These are phyloP conservation scores for Pseudogymnoascus sp. DNA, from an alignment of 2,329 filamentous ascomycete species.

Conservation along the genomic window DNA sequence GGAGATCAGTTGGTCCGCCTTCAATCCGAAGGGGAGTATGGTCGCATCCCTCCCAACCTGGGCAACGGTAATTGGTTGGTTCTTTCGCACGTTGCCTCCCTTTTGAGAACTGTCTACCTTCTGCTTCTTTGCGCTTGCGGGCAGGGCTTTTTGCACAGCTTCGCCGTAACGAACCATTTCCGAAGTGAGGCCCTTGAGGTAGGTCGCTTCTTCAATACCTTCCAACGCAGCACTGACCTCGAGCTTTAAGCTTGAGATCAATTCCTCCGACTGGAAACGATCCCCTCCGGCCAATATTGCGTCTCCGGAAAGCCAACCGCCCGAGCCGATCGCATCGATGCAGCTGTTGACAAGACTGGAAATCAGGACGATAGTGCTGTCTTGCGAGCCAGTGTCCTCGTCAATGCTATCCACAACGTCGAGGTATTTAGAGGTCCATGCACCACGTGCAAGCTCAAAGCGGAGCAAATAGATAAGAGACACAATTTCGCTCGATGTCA, in stretches of 20 bases:
- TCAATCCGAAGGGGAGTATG: slow-evolving; percentile 67
- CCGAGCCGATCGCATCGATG: slow-evolving; percentile 66
- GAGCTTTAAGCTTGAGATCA: slow-evolving; percentile 57
- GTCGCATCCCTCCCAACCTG: slow-evolving; percentile 35
- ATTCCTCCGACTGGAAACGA: slow-evolving; percentile 49
- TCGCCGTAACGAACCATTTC: slow-evolving; percentile 59
- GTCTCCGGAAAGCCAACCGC: slow-evolving; percentile 65
- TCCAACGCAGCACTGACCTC: slow-evolving; percentile 67
- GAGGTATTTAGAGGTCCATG: slow-evolving; percentile 68
- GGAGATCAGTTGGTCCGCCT: slow-evolving; percentile 45
- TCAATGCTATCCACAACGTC: slow-evolving; percentile 45
- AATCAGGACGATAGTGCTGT: slow-evolving; percentile 64
- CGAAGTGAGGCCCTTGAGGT: slow-evolving; percentile 55
- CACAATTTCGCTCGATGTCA: slow-evolving; percentile 61
- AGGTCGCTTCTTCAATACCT: slow-evolving; percentile 61
- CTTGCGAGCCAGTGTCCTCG: slow-evolving; percentile 47
- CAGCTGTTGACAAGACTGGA: slow-evolving; percentile 65
- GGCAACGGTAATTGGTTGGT: slow-evolving; percentile 41
- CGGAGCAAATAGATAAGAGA: slow-evolving; percentile 67
- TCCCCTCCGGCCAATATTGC: slow-evolving; percentile 41
- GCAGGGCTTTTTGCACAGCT: slow-evolving; percentile 19
- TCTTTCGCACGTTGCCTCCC: slow-evolving; percentile 24
- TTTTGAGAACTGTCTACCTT: slow-evolving; percentile 15
- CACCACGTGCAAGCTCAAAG: slow-evolving; percentile 64
- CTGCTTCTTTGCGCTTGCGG: slow-evolving; percentile 23